phyloP scores from a whole-genome alignment of 352 stramenopile genomes.

The Globisporangium canariense region DNA sequence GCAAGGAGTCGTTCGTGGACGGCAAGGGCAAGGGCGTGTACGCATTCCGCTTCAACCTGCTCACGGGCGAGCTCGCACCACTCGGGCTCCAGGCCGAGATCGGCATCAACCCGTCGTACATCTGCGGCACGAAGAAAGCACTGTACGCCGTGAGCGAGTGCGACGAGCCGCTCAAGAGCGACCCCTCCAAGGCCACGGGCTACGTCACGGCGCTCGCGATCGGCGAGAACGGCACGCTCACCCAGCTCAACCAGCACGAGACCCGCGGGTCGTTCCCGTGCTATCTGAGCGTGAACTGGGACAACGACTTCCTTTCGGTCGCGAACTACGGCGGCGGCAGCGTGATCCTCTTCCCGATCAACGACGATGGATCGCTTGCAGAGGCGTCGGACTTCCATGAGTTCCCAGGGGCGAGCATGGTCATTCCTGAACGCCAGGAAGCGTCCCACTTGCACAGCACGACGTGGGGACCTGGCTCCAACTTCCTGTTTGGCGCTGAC shows the following conservation, averaged over 20 bases:
- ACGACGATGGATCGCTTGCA: slow-evolving; percentile 48
- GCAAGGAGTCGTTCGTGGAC: slow-evolving; percentile 72
- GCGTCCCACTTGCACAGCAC: slow-evolving; percentile 75
- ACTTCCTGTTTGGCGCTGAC: slow-evolving; percentile 50
- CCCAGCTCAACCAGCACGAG: slow-evolving; percentile 45
- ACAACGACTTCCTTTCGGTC: slow-evolving; percentile 51
- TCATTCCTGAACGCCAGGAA: slow-evolving; percentile 61
- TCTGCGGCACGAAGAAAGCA: slow-evolving; percentile 34
- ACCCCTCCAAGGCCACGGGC: slow-evolving; percentile 38
- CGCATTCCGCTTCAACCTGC: slow-evolving; percentile 52
- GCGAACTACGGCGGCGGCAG: slow-evolving; percentile 77
- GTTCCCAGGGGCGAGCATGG: slow-evolving; percentile 43
- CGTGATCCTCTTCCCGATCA: slow-evolving; percentile 54
- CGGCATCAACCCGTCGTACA: slow-evolving; percentile 73
- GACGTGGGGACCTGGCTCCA: slow-evolving; percentile 41
- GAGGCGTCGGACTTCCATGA: slow-evolving; percentile 36
- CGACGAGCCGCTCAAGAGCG: slow-evolving; percentile 33
- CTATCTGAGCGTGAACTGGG: slow-evolving; percentile 51
- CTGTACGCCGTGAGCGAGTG: slow-evolving; percentile 77
- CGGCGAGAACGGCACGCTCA: slow-evolving; percentile 33
- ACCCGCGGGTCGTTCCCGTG: slow-evolving; percentile 55
- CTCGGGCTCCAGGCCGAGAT: slow-evolving; percentile 41
- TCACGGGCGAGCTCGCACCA: slow-evolving; percentile 42
- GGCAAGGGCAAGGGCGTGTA: slow-evolving; percentile 76
- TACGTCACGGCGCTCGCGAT: slow-evolving; percentile 59